Percentiles rank a stretch among this genome's conserved stretches.
Conservation (phyloP, 139 green algal species). For the Zygnema circumcarinatum region DNA sequence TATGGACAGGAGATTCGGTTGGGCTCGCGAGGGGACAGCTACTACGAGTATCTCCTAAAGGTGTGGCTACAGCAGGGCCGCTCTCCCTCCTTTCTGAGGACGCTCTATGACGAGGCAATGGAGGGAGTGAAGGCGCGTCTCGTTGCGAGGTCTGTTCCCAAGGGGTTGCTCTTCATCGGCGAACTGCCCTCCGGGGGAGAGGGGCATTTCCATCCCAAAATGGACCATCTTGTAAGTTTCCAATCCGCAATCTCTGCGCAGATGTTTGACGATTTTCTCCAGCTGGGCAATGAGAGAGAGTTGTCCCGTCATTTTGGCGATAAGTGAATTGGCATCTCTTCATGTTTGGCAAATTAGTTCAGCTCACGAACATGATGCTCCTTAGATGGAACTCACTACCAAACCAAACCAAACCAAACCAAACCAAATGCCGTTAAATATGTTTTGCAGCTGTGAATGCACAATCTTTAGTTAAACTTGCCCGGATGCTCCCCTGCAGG, state of each 20-base stretch:
- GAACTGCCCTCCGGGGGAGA: conserved; percentile 56
- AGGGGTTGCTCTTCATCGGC: conserved; percentile 66
- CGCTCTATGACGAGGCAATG: conserved; percentile 73
- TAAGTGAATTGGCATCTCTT: neutral
- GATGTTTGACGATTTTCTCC: neutral
- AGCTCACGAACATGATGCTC: too few relatives aligned
- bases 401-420: too few relatives aligned
- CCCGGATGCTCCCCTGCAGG: too few relatives aligned
- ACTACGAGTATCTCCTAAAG: conserved; percentile 87
- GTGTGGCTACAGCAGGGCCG: conserved; percentile 59
- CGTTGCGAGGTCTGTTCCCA: conserved; percentile 57
- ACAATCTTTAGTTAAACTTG: too few relatives aligned
- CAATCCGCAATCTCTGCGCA: neutral
- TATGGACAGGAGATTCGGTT: conserved; percentile 51
- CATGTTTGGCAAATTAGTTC: neutral
- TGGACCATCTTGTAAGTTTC: conserved; percentile 73
- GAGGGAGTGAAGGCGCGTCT: conserved; percentile 74
- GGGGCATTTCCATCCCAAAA: conserved; percentile 53
- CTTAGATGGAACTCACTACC: too few relatives aligned
- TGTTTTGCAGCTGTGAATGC: too few relatives aligned
- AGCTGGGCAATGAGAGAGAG: neutral
- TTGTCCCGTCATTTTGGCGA: neutral
- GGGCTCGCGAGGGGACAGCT: conserved; percentile 76
- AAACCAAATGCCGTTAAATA: too few relatives aligned
- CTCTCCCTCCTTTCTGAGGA: conserved; percentile 44